A percentile compares a stretch with the other conserved stretches of the same genome.
phyloP scores from a whole-genome alignment of 108 stramenopile genomes.

The Stephanodiscus minutulus region DNA sequence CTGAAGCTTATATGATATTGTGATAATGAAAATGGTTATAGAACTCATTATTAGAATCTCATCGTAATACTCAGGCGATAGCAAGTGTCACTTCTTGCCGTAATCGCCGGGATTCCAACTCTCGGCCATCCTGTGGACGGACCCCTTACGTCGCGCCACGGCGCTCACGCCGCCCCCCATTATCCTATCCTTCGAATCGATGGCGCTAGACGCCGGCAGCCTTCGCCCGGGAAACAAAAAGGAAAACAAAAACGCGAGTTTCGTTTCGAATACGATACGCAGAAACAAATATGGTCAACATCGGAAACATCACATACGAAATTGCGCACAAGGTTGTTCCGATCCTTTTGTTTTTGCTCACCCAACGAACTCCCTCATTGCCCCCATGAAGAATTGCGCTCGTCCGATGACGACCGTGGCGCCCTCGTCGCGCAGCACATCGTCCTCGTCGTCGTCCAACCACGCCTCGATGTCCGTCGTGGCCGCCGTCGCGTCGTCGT shows the following conservation, averaged over 20 bases:
- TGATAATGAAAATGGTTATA: too few relatives aligned
- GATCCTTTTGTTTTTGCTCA: constrained; percentile 11
- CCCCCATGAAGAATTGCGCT: constrained; percentile 80
- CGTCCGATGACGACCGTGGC: constrained; percentile 73
- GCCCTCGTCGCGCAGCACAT: constrained; percentile 64
- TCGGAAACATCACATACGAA: background rate
- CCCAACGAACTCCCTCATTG: constrained; percentile 74
- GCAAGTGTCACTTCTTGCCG: constrained; percentile 45
- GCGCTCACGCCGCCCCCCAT: constrained; percentile 65
- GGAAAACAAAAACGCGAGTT: background rate
- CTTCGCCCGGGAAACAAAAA: constrained; percentile 4
- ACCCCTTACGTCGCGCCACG: constrained; percentile 52
- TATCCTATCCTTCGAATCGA: constrained; percentile 64
- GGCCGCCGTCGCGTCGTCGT: constrained; percentile 19
- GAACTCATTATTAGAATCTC: too few relatives aligned
- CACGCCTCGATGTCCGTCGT: constrained; percentile 52
- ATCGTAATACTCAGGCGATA: too few relatives aligned
- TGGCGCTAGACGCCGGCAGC: constrained; percentile 76
- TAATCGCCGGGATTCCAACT: constrained; percentile 50
- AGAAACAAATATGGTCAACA: background rate
- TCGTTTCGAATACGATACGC: background rate
- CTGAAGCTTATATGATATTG: too few relatives aligned
- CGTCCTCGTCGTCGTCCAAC: constrained; percentile 67
- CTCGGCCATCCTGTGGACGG: constrained; percentile 36
- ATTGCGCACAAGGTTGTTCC: background rate